Conservation (phyloP, 495 filamentous ascomycete genomes). For the Daldinia decipiens region DNA sequence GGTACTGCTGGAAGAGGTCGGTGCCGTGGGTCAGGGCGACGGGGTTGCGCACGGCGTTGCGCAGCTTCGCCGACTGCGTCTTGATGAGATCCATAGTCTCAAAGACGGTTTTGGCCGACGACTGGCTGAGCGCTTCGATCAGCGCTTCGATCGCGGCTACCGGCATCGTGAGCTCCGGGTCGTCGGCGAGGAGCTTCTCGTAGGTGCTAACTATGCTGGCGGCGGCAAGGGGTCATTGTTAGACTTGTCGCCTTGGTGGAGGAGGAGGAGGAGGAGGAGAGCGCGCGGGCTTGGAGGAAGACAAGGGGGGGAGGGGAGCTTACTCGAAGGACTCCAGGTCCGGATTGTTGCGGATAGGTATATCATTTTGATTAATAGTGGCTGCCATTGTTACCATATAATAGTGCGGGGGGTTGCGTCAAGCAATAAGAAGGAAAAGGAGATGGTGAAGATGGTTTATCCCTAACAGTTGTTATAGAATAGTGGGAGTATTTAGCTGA, state of each 20-base stretch:
- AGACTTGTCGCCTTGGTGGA: neutral
- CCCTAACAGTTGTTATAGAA: neutral
- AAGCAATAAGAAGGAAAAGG: neutral
- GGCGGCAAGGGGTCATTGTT: constrained; percentile 10
- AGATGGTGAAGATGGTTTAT: neutral
- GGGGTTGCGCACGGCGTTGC: constrained; percentile 80
- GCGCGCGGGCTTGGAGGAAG: neutral
- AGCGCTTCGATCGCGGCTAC: constrained; percentile 95
- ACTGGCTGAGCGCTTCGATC: constrained; percentile 80
- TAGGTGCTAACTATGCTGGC: constrained; percentile 66
- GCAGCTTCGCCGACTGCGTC: constrained; percentile 76
- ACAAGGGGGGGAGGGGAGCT: neutral
- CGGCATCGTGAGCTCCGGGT: constrained; percentile 91
- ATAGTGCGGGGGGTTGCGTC: neutral
- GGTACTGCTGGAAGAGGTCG: constrained; percentile 93
- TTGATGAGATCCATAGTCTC: constrained; percentile 89
- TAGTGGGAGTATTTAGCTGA: neutral
- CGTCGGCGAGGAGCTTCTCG: constrained; percentile 62
- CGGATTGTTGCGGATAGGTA: constrained; percentile 46
- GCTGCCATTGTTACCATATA: constrained; percentile 30
- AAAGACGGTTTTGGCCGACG: constrained; percentile 83
- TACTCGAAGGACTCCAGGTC: constrained; percentile 49
- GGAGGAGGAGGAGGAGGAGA: too few species aligned
- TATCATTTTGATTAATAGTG: constrained; percentile 22
- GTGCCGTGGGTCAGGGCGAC: constrained; percentile 93